Percentiles rank a stretch among this genome's conserved stretches.
Conservation (phyloP, 305 asterid genomes). For the Solanum hybrid region DNA sequence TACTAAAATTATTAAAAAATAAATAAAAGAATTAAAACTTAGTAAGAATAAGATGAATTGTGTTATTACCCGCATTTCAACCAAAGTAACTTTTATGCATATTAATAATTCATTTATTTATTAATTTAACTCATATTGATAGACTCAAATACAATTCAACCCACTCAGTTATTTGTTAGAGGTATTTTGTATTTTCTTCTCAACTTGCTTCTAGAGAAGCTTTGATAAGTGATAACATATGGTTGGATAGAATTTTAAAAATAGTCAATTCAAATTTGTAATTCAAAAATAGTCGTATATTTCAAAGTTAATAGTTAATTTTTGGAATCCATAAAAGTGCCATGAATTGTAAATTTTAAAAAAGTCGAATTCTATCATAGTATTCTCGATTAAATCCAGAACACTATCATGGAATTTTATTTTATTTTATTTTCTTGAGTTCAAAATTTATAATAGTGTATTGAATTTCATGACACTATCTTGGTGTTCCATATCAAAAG, state of each 20-base stretch:
- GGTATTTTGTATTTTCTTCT: background rate
- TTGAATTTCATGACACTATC: background rate
- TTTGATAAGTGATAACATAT: background rate
- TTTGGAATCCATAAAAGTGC: background rate
- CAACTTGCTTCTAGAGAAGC: background rate
- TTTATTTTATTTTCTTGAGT: background rate
- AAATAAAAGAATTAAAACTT: background rate
- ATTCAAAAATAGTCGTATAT: background rate
- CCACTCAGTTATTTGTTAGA: rapidly evolving
- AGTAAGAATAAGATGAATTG: background rate
- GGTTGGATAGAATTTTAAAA: background rate
- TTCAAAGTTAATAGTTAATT: background rate
- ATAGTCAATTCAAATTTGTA: background rate
- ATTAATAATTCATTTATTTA: background rate
- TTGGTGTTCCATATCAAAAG: background rate
- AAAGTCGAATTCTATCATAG: background rate
- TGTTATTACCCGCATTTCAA: background rate
- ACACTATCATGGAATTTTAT: background rate
- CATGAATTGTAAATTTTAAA: background rate
- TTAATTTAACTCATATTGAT: background rate
- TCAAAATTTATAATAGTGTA: background rate
- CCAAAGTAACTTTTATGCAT: background rate
- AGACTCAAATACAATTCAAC: background rate
- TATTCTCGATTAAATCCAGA: background rate
- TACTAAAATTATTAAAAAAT: background rate